These are phyloP conservation scores for Colletotrichum sp. DNA, from an alignment of 2,329 filamentous ascomycete species.

Conservation along the genomic window DNA sequence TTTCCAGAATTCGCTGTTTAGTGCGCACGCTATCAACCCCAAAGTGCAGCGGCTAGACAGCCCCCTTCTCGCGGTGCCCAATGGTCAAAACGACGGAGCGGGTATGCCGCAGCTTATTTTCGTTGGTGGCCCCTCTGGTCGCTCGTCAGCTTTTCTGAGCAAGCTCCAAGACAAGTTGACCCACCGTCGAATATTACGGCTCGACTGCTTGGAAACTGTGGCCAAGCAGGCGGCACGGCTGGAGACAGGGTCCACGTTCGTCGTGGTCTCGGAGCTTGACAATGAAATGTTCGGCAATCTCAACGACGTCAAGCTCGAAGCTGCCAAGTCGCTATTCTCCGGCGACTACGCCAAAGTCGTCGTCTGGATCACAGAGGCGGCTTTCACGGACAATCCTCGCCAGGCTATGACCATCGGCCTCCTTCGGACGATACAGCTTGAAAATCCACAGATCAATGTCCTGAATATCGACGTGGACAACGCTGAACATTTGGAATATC, in stretches of 20 bases:
- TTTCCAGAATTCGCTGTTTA: slow-evolving; percentile 1
- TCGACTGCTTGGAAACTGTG: not conserved
- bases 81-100: not conserved
- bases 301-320: not conserved
- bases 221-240: not conserved
- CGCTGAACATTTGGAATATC: not conserved
- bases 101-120: not conserved
- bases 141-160: not conserved
- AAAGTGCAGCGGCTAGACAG: not conserved
- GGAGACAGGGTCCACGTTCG: not conserved
- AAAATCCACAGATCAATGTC: not conserved
- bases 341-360: slow-evolving; percentile 9
- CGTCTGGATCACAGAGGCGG: slow-evolving; percentile 26
- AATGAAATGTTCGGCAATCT: slow-evolving; percentile 30
- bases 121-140: not conserved
- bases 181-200: not conserved
- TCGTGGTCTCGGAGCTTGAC: slow-evolving; percentile 24
- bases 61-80: not conserved
- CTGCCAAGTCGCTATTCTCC: not conserved
- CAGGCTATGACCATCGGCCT: slow-evolving; percentile 21
- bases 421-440: slow-evolving; percentile 1
- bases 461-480: slow-evolving; percentile 13
- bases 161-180: not conserved
- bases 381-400: slow-evolving; percentile 18
- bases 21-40: not conserved